Evolutionary conservation across 2,329 filamentous ascomycete genomes (phyloP).

Genomic region (Verticillium alfalfae): DNA sequence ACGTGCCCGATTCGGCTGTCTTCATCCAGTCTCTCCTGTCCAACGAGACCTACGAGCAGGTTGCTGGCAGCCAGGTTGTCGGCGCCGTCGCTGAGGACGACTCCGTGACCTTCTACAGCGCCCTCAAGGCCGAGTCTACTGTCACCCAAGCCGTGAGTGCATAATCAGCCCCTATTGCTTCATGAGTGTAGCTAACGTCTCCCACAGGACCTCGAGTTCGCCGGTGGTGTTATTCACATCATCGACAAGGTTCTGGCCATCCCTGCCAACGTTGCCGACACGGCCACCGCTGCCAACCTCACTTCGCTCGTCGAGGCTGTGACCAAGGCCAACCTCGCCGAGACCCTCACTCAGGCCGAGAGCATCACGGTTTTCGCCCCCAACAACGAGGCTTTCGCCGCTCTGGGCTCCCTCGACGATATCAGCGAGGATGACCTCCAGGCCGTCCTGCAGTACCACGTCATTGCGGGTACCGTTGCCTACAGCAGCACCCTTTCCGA

Average conservation of each 20-base stretch:
- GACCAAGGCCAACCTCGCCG: slow-evolving; percentile 31
- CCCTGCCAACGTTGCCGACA: slow-evolving; percentile 34
- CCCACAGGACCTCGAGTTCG: slow-evolving; percentile 38
- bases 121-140: slow-evolving; percentile 41
- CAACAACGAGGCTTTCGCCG: slow-evolving; percentile 51
- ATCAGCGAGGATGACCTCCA: slow-evolving; percentile 41
- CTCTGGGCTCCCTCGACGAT: slow-evolving; percentile 44
- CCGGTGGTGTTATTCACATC: slow-evolving; percentile 48
- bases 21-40: slow-evolving; percentile 39
- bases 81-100: slow-evolving; percentile 30
- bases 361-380: slow-evolving; percentile 60
- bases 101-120: slow-evolving; percentile 40
- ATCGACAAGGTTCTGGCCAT: slow-evolving; percentile 42
- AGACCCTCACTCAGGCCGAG: slow-evolving; percentile 18
- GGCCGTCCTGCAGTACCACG: slow-evolving; percentile 57
- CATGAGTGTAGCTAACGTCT: not conserved
- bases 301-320: slow-evolving; percentile 42
- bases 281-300: slow-evolving; percentile 33
- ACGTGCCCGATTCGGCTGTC: slow-evolving; percentile 14
- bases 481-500: slow-evolving; percentile 14
- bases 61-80: slow-evolving; percentile 55
- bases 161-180: too few relatives aligned
- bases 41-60: slow-evolving; percentile 46
- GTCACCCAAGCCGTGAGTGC: slow-evolving; percentile 27
- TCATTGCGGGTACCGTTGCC: slow-evolving; percentile 46